Evolutionary conservation across 176 grass and related monocot species (phyloP).

Genomic region (Carex scoparia): DNA sequence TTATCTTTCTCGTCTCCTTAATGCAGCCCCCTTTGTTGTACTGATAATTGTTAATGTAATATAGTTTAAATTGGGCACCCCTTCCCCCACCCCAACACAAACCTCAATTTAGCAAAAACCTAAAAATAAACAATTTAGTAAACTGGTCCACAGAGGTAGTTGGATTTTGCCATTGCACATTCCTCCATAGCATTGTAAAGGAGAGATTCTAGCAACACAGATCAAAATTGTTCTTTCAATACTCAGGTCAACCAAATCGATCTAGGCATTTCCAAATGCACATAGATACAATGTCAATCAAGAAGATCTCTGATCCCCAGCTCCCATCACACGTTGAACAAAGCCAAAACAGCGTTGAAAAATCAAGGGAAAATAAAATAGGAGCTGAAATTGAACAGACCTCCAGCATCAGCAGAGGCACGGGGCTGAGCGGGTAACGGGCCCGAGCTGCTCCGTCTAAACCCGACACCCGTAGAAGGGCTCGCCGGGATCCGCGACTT

Average conservation of each 20-base stretch:
- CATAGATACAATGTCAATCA: slow-evolving; percentile 14
- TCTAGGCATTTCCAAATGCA: background rate
- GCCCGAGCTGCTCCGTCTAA: slow-evolving; percentile 57
- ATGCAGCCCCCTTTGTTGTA: background rate
- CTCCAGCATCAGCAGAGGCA: slow-evolving; percentile 53
- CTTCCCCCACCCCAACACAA: background rate
- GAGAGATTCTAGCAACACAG: background rate
- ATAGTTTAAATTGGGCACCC: background rate
- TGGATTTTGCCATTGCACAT: background rate
- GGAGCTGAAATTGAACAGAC: slow-evolving; percentile 19
- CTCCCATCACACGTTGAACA: slow-evolving; percentile 3
- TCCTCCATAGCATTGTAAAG: background rate
- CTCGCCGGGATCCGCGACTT: slow-evolving; percentile 56
- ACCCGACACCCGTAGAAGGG: slow-evolving; percentile 22
- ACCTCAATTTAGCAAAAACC: slow-evolving; percentile 19
- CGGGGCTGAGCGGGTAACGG: slow-evolving; percentile 34
- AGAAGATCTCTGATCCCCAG: slow-evolving; percentile 18
- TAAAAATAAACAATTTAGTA: background rate
- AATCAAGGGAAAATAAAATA: background rate
- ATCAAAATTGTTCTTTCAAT: background rate
- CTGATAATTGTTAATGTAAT: background rate
- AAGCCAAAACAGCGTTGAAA: slow-evolving; percentile 33
- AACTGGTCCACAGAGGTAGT: background rate
- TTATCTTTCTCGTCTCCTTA: slow-evolving; percentile 8
- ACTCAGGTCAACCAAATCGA: slow-evolving; percentile 15